Base-by-base conservation (phyloP, 1,284 basidiomycete species). In the Fomitiporia mediterranea region DNA sequence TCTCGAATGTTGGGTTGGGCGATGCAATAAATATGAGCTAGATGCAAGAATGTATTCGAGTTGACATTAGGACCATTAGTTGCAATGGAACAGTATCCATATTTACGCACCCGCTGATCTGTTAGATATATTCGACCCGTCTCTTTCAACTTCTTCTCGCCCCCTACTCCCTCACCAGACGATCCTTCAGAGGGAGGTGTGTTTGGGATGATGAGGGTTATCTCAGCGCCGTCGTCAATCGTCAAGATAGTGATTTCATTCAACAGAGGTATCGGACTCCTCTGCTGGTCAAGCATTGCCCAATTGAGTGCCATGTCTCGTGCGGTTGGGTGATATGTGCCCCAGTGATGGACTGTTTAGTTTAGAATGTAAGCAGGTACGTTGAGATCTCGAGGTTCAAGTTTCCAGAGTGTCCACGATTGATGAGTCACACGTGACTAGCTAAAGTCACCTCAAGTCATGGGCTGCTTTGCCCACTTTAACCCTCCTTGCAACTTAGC, bases 251-350 rank as follows among this genome's bases (percentile, higher is more conserved):
- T 79, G 63, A 73, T 71, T 68, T 91, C 88, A 47, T 81, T 68
- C 0, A 79, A 82, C 9, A 90, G 72, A 15, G 86, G 84, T 4
- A 89, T 72, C 2, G 85, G 85, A 13, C 75, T 70, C 51, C 80
- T 74, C 42, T 80, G 72, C 3, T 77, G 70, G 58, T 75, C 75
- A 27, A 90, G 74, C 78, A 86, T 87, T 0, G 80, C 76, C 83
- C 84, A 89, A 72, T 91, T 89, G 49, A 91, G 74, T 4, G 89
- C 83, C 89, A 90, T 90, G 21, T 9, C 49, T 17, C 28, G 37
- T 9, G 37, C 15, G 30, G 34, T 39, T 50, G 2, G 23, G 11
- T 30, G 21, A n/a, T 25, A 37, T n/a, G 11, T 37, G 6, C 35
- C 17, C 17, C 35, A 7, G 0, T 37, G 35, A 13, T 37, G 11